Conservation (phyloP, 352 stramenopile genomes). For the Pythium folliculosum region DNA sequence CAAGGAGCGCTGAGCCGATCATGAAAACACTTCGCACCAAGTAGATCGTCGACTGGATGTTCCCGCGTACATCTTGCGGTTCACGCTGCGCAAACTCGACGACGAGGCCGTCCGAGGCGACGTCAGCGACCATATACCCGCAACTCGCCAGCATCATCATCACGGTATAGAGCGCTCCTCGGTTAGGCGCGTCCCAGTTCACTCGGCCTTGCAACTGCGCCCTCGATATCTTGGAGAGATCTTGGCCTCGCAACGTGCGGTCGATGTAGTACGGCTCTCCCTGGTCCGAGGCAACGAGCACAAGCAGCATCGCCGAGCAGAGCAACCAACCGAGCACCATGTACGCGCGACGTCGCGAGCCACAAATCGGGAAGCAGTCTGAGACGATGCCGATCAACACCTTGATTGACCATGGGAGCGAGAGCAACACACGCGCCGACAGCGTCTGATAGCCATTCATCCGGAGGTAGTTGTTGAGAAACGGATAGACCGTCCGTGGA, state of each 20-base stretch:
- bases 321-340: constrained; percentile 71
- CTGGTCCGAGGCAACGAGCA: constrained; percentile 45
- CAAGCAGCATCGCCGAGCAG: constrained; percentile 51
- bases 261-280: constrained; percentile 61
- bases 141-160: constrained; percentile 45
- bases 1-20: constrained; percentile 33
- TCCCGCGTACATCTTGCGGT: constrained; percentile 31
- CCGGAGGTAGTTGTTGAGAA: constrained; percentile 75
- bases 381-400: constrained; percentile 66
- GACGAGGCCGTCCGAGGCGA: constrained; percentile 42
- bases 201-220: constrained; percentile 27
- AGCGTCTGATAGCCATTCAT: constrained; percentile 69
- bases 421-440: constrained; percentile 59
- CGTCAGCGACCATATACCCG: constrained; percentile 44
- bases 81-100: constrained; percentile 49
- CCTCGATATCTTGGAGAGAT: constrained; percentile 12
- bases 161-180: constrained; percentile 31
- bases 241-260: constrained; percentile 34
- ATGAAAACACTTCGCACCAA: constrained; percentile 42
- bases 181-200: constrained; percentile 32
- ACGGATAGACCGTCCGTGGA: constrained; percentile 64
- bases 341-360: constrained; percentile 60
- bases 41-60: constrained; percentile 48
- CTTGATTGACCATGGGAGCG: constrained; percentile 66
- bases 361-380: constrained; percentile 65